Evolutionary conservation across 83 land plant genomes (phyloP).

Genomic region (Thuja plicata): DNA sequence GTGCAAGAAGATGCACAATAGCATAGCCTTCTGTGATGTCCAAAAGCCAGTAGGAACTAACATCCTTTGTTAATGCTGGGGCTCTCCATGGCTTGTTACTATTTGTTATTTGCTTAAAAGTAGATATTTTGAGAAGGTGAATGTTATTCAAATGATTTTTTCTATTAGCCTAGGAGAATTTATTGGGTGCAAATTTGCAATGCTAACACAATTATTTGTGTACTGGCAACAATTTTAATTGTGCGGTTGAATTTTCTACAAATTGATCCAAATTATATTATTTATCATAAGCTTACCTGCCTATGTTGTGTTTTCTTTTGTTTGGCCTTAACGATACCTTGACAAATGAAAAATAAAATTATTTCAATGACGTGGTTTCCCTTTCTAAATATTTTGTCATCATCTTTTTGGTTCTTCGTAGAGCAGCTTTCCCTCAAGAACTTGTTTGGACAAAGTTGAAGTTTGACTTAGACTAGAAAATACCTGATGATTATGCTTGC

Average conservation of each 20-base stretch:
- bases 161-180: background rate
- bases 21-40: background rate
- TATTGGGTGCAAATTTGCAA: background rate
- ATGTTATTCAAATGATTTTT: background rate
- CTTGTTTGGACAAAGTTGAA: background rate
- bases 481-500: no score
- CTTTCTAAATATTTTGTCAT: no score
- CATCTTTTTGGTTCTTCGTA: background rate
- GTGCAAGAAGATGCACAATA: background rate
- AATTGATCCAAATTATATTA: background rate
- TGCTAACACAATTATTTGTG: background rate
- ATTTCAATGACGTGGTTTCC: no score
- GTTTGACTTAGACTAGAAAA: no score
- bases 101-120: background rate
- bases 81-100: background rate
- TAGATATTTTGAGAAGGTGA: background rate
- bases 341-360: background rate
- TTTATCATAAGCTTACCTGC: background rate
- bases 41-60: background rate
- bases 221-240: background rate
- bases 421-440: background rate
- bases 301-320: background rate
- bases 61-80: background rate
- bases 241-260: background rate
- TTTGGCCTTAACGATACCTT: background rate